These are phyloP conservation scores for Aureobasidium sp. DNA, from an alignment of 2,329 filamentous ascomycete genomes.

Conservation along the genomic window DNA sequence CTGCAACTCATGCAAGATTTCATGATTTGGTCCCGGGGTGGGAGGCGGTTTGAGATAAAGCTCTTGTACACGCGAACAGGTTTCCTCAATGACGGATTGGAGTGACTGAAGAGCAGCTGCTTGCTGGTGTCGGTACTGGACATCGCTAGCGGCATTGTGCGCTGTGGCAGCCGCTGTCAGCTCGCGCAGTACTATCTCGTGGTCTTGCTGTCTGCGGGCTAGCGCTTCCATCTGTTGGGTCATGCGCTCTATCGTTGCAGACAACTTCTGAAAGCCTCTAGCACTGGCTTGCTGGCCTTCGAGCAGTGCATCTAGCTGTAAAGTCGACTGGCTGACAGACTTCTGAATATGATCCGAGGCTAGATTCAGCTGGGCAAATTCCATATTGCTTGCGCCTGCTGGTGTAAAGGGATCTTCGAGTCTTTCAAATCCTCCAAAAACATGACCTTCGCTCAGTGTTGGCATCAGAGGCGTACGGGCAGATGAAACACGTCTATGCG, in stretches of 20 bases:
- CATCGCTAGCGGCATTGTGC: conserved; percentile 2
- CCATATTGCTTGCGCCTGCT: neutral
- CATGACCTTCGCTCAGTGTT: conserved; percentile 7
- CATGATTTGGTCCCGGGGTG: conserved; percentile 6
- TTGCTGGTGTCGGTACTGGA: conserved; percentile 12
- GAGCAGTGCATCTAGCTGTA: conserved; percentile 16
- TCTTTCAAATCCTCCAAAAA: neutral
- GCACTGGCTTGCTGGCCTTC: conserved; percentile 18
- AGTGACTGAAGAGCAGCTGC: conserved; percentile 4
- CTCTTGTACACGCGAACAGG: conserved; percentile 5
- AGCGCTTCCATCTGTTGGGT: conserved; percentile 1
- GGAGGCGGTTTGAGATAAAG: conserved; percentile 1
- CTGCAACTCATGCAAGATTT: conserved; percentile 2
- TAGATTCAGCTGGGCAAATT: conserved; percentile 16
- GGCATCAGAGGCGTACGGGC: conserved; percentile 15
- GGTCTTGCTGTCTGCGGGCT: conserved; percentile 1
- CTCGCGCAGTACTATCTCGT: conserved; percentile 8
- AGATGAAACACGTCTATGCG: neutral
- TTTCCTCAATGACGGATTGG: conserved; percentile 4
- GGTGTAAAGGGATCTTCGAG: conserved; percentile 18
- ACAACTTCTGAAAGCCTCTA: conserved; percentile 16
- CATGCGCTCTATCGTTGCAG: conserved; percentile 17
- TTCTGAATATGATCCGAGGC: conserved; percentile 14
- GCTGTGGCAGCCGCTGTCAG: neutral
- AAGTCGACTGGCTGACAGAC: conserved; percentile 9